phyloP scores from a whole-genome alignment of 371 early-diverging fungal genomes.

The Haplosporangium sp. region DNA sequence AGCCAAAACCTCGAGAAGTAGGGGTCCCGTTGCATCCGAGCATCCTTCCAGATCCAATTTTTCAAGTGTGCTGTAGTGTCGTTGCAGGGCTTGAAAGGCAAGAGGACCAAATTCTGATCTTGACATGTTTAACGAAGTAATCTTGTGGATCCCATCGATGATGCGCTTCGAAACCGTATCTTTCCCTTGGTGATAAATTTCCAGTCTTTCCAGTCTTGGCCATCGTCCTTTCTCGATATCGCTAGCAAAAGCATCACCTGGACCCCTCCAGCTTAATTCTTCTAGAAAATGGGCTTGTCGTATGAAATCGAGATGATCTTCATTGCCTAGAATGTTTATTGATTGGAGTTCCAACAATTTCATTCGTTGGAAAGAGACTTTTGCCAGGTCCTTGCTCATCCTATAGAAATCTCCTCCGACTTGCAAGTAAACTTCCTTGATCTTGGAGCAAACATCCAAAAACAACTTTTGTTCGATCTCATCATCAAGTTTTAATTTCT shows the following conservation, averaged over 20 bases:
- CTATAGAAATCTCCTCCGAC: too few relatives aligned
- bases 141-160: not conserved
- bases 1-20: not conserved
- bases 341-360: not conserved
- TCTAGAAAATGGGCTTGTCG: not conserved
- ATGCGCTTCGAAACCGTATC: not conserved
- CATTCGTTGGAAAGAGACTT: not conserved
- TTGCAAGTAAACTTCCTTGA: too few relatives aligned
- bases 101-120: not conserved
- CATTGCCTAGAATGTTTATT: not conserved
- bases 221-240: not conserved
- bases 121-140: not conserved
- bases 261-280: not conserved
- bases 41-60: not conserved
- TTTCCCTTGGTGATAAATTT: not conserved
- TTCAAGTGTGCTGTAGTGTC: not conserved
- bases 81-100: not conserved
- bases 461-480: too few relatives aligned
- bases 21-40: not conserved
- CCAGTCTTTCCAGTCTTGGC: not conserved
- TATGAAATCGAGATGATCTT: not conserved
- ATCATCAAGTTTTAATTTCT: too few relatives aligned
- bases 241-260: not conserved
- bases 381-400: not conserved
- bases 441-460: too few relatives aligned